Evolutionary conservation across 116 monocot genomes (phyloP).

Genomic region (Zostera marina): DNA sequence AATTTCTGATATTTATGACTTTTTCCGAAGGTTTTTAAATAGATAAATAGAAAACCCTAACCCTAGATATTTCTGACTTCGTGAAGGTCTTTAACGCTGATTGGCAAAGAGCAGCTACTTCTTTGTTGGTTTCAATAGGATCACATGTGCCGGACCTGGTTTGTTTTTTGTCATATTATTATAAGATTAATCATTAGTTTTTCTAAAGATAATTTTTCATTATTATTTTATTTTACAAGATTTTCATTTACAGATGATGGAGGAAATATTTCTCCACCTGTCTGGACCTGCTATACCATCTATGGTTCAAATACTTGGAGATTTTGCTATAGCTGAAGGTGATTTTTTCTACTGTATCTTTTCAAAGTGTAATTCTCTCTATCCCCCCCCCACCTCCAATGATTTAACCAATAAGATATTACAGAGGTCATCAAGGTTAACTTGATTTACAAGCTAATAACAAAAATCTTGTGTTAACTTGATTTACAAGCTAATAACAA

Average conservation of each 20-base stretch:
- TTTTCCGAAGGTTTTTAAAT: no score
- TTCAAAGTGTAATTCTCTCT: not conserved
- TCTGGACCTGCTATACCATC: conserved; percentile 76
- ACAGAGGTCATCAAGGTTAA: no score
- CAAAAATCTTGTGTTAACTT: no score
- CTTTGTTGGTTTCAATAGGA: conserved; percentile 85
- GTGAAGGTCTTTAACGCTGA: conserved; percentile 67
- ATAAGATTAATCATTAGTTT: no score
- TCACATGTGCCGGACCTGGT: conserved; percentile 90
- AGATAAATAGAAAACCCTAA: no score
- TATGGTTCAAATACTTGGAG: conserved; percentile 95
- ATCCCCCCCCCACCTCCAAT: no score
- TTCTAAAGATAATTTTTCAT: not conserved
- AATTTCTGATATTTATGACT: not conserved
- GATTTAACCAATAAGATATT: no score
- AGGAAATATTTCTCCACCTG: conserved; percentile 82
- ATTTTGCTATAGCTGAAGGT: conserved; percentile 91
- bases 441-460: no score
- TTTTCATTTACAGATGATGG: conserved; percentile 56
- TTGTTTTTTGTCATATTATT: conserved; percentile 7
- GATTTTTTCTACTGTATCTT: conserved; percentile 18
- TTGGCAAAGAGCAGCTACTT: conserved; percentile 79
- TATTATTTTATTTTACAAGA: not conserved
- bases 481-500: no score
- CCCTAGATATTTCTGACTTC: not conserved